Percentiles rank a stretch among this genome's conserved stretches.
phyloP scores from a whole-genome alignment of 257 asterid genomes.

The Primulina eburnea region DNA sequence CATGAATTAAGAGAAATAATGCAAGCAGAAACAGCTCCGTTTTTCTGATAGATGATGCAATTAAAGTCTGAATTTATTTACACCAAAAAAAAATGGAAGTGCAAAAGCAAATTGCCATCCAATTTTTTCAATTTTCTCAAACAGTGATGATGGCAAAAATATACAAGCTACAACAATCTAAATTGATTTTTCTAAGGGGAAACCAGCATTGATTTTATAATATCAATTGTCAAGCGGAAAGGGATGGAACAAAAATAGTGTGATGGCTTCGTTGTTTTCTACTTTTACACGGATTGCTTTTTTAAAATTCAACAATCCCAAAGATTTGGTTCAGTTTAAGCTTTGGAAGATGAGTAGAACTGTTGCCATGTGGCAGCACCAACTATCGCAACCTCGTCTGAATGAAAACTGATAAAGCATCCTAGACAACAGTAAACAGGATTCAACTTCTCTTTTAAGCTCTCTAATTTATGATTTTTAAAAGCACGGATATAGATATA shows the following conservation, averaged over 20 bases:
- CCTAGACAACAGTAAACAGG: neutral
- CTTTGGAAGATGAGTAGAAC: neutral
- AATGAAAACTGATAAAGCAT: neutral
- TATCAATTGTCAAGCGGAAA: neutral
- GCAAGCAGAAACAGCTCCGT: neutral
- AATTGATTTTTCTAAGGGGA: neutral
- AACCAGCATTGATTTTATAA: neutral
- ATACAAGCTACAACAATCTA: neutral
- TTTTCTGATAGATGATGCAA: neutral
- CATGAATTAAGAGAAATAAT: neutral
- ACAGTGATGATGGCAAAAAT: neutral
- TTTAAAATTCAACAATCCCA: too few species aligned
- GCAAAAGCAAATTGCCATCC: neutral
- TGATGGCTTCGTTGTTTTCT: neutral
- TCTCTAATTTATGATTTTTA: slow-evolving; percentile 8
- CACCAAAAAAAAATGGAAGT: neutral
- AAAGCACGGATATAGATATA: slow-evolving; percentile 2
- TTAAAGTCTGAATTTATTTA: neutral
- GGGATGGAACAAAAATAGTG: neutral
- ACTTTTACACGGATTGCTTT: too few species aligned
- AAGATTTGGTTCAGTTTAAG: neutral
- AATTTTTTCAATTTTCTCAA: too few species aligned
- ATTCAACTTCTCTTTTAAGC: neutral
- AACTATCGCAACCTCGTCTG: neutral
- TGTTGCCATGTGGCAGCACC: too few species aligned